Percentiles rank a stretch among this genome's conserved stretches.
Conservation (phyloP, 441 rosid genomes). For the Aquilaria agallochum region DNA sequence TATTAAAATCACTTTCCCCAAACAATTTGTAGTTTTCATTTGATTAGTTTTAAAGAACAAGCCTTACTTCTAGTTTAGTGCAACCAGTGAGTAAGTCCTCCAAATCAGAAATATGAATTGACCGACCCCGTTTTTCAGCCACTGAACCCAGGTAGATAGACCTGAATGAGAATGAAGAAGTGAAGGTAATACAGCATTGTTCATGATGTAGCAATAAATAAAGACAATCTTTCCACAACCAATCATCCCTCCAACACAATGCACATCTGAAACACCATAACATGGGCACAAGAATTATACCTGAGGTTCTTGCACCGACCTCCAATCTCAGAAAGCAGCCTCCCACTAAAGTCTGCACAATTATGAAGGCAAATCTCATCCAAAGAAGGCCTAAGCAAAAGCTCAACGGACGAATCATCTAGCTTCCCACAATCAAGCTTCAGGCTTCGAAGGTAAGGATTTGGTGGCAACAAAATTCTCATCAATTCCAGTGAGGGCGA, state of each 20-base stretch:
- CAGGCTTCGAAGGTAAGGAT: conserved; percentile 60
- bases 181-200: conserved; percentile 14
- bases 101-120: conserved; percentile 61
- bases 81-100: conserved; percentile 81
- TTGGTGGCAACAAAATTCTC: conserved; percentile 63
- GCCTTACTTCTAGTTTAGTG: conserved; percentile 79
- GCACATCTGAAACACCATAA: neutral
- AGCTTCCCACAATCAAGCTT: conserved; percentile 79
- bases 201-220: neutral
- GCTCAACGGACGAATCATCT: conserved; percentile 52
- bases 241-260: conserved; percentile 1
- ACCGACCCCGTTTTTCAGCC: conserved; percentile 74
- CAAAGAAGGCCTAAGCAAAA: conserved; percentile 57
- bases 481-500: conserved; percentile 54
- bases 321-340: conserved; percentile 74
- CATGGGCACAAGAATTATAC: conserved; percentile 20
- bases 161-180: conserved; percentile 37
- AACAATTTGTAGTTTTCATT: neutral
- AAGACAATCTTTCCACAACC: conserved; percentile 1
- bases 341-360: conserved; percentile 74
- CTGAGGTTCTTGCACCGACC: conserved; percentile 61
- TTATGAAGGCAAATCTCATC: conserved; percentile 63
- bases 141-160: conserved; percentile 76
- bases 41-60: conserved; percentile 8
- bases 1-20: too few relatives aligned